A percentile compares a stretch with the other conserved stretches of the same genome.
Evolutionary conservation across 139 green algal species (phyloP).

Genomic region (Microglena sp.): DNA sequence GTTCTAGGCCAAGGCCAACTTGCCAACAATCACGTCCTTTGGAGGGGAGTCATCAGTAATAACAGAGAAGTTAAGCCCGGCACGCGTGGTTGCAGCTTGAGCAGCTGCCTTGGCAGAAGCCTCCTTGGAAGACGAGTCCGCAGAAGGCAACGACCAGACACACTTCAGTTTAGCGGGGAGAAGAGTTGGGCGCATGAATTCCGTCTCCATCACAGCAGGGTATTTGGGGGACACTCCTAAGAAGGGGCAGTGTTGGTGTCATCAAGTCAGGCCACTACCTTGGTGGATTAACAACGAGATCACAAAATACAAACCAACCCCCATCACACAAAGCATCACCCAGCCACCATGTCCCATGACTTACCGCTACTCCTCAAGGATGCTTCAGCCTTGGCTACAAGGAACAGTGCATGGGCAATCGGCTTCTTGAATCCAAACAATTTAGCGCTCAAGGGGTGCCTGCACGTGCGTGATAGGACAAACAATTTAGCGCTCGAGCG

Average conservation of each 20-base stretch:
- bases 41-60: conserved; percentile 20
- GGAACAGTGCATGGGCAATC: conserved; percentile 51
- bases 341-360: neutral
- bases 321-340: neutral
- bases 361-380: conserved; percentile 23
- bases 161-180: conserved; percentile 38
- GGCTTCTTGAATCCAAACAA: conserved; percentile 53
- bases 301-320: neutral
- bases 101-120: neutral
- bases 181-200: conserved; percentile 48
- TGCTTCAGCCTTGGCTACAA: conserved; percentile 31
- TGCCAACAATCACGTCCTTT: conserved; percentile 41
- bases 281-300: neutral
- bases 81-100: neutral
- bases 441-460: conserved; percentile 12
- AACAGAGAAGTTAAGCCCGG: conserved; percentile 13
- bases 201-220: conserved; percentile 20
- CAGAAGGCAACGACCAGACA: no score
- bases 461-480: no score
- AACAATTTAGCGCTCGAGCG: conserved; percentile 11
- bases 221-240: conserved; percentile 14
- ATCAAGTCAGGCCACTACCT: neutral
- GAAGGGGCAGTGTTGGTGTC: neutral
- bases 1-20: no score
- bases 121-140: conserved; percentile 11